These are phyloP conservation scores for Andrographis paniculata DNA, from an alignment of 305 asterid genomes.

Conservation along the genomic window DNA sequence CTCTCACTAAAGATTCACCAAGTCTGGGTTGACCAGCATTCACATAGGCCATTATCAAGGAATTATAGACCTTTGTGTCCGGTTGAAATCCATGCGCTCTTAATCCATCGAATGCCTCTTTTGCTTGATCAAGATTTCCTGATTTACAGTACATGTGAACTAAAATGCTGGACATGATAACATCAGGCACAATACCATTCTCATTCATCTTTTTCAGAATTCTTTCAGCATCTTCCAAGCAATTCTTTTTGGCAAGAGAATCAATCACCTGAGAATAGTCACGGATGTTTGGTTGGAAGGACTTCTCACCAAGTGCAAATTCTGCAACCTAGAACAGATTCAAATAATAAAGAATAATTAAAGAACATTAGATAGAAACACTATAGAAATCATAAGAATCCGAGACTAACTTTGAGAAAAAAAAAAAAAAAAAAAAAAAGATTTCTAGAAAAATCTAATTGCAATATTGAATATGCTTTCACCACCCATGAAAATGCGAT, in stretches of 20 bases:
- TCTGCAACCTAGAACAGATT: slow-evolving; percentile 60
- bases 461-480: neutral
- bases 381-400: slow-evolving; percentile 1
- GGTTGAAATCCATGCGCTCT: slow-evolving; percentile 51
- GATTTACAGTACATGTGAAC: slow-evolving; percentile 61
- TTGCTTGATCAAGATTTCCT: slow-evolving; percentile 51
- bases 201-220: slow-evolving; percentile 62
- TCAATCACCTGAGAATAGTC: slow-evolving; percentile 72
- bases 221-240: slow-evolving; percentile 60
- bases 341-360: neutral
- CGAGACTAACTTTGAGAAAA: neutral
- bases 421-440: neutral
- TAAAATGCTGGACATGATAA: slow-evolving; percentile 35
- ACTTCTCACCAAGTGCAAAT: slow-evolving; percentile 51
- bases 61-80: slow-evolving; percentile 37
- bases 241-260: slow-evolving; percentile 43
- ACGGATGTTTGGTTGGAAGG: slow-evolving; percentile 55
- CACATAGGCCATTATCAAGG: slow-evolving; percentile 60
- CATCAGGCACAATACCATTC: slow-evolving; percentile 57
- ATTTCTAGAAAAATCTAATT: neutral
- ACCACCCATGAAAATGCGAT: neutral
- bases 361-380: neutral
- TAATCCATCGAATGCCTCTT: slow-evolving; percentile 43
- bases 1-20: slow-evolving; percentile 36
- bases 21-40: slow-evolving; percentile 42